A percentile compares a stretch with the other conserved stretches of the same genome.
Evolutionary conservation across 371 early-diverging fungal genomes (phyloP).

Genomic region (Rhizomucor miehei): DNA sequence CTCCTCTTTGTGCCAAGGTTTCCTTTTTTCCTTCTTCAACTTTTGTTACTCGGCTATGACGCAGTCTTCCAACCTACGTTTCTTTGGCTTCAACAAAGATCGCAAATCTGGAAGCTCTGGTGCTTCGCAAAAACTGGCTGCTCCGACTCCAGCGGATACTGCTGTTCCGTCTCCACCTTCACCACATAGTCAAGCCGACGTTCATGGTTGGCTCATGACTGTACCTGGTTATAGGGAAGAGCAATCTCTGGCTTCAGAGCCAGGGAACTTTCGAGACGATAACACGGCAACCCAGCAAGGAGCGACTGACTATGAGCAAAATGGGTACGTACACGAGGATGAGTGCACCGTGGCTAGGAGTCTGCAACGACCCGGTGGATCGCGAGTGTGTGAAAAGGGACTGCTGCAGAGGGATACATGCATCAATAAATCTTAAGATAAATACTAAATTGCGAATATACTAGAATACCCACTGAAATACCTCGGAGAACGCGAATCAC

Average conservation of each 20-base stretch:
- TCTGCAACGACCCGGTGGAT: neutral
- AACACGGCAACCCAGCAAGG: neutral
- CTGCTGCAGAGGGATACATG: too few species aligned
- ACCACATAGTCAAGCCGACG: slow-evolving; percentile 2
- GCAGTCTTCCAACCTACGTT: slow-evolving; percentile 6
- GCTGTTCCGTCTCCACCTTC: neutral
- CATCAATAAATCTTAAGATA: too few species aligned
- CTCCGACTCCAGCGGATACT: neutral
- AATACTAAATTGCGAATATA: neutral
- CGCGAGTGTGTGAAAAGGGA: too few species aligned
- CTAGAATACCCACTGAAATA: slow-evolving; percentile 12
- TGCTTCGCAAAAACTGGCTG: neutral
- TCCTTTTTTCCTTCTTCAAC: neutral
- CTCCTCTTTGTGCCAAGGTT: too few species aligned
- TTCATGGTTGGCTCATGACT: slow-evolving; percentile 17
- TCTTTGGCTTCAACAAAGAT: slow-evolving; percentile 8
- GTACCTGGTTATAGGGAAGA: slow-evolving; percentile 16
- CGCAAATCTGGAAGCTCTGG: neutral
- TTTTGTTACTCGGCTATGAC: slow-evolving; percentile 1
- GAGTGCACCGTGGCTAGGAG: neutral
- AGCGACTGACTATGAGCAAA: slow-evolving; percentile 6
- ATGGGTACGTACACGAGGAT: slow-evolving; percentile 4
- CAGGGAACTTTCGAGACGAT: slow-evolving; percentile 2
- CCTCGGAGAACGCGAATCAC: slow-evolving; percentile 8
- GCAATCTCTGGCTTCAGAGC: neutral